phyloP scores from a whole-genome alignment of 768 basidiomycete species.

The Auricularia sp. region DNA sequence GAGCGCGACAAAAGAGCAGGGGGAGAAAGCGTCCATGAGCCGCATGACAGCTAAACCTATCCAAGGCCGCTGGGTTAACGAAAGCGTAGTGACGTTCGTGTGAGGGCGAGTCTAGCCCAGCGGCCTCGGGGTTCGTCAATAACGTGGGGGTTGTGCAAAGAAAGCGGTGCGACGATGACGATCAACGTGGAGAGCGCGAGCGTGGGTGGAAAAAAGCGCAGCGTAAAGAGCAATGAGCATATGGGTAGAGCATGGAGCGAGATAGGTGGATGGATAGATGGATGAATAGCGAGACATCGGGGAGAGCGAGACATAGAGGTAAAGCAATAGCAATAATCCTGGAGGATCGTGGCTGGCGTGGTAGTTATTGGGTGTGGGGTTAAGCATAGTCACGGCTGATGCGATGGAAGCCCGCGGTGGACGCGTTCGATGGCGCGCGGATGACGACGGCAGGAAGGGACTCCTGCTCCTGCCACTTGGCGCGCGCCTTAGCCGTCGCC shows the following conservation, averaged over 20 bases:
- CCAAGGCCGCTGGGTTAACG: background rate
- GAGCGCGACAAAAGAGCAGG: background rate
- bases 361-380: constrained; percentile 8
- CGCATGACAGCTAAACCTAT: background rate
- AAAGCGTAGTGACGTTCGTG: background rate
- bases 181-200: background rate
- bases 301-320: constrained; percentile 4
- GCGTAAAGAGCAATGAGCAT: background rate
- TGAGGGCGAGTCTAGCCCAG: background rate
- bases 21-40: background rate
- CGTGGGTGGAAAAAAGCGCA: background rate
- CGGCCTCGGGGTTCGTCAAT: background rate
- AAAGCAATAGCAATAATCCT: background rate
- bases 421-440: constrained; percentile 45
- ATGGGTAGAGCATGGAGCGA: background rate
- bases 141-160: background rate
- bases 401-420: constrained; percentile 24
- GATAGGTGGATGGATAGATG: background rate
- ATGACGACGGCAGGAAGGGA: constrained; percentile 51
- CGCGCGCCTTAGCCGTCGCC: constrained; percentile 54
- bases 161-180: no score
- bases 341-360: background rate
- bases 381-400: background rate
- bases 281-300: background rate
- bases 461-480: constrained; percentile 43